Evolutionary conservation across 2,329 filamentous ascomycete species (phyloP).

Genomic region (Colletotrichum eleusines): DNA sequence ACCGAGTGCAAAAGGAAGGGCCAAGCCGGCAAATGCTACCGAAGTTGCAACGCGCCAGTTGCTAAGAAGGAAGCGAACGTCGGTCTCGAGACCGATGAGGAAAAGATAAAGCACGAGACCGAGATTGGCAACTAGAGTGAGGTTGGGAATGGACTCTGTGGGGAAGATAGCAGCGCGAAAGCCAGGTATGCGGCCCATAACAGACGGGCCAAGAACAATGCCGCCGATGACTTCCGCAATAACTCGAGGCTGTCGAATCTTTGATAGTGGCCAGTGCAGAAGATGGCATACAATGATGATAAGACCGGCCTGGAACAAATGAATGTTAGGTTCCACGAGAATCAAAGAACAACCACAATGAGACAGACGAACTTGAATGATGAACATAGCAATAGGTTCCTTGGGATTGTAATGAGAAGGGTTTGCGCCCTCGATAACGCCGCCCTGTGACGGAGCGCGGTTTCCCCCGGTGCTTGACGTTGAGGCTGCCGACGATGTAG

Average conservation of each 20-base stretch:
- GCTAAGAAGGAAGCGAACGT: conserved; percentile 79
- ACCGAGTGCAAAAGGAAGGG: conserved; percentile 84
- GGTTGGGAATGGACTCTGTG: conserved; percentile 76
- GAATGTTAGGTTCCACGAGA: neutral
- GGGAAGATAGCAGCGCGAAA: conserved; percentile 86
- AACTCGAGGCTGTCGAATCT: conserved; percentile 82
- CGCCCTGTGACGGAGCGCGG: conserved; percentile 60
- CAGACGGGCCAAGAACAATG: conserved; percentile 86
- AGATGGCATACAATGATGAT: conserved; percentile 62
- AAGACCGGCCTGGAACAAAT: conserved; percentile 53
- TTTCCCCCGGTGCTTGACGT: conserved; percentile 44
- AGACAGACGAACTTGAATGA: conserved; percentile 69
- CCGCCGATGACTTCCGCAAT: conserved; percentile 90
- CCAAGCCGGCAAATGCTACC: conserved; percentile 84
- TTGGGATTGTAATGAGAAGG: conserved; percentile 76
- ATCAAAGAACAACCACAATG: neutral
- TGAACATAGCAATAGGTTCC: conserved; percentile 81
- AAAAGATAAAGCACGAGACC: conserved; percentile 89
- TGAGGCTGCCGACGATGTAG: conserved; percentile 47
- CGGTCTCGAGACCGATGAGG: conserved; percentile 88
- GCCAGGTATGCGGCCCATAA: conserved; percentile 86
- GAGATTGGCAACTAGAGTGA: conserved; percentile 84
- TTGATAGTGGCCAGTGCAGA: conserved; percentile 81
- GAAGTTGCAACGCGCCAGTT: conserved; percentile 86
- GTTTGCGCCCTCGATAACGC: conserved; percentile 78